Evolutionary conservation across 805 yeast species (phyloP), one percentile per base, ranked within the genome.

Genomic region (Kazachstania africana): DNA sequence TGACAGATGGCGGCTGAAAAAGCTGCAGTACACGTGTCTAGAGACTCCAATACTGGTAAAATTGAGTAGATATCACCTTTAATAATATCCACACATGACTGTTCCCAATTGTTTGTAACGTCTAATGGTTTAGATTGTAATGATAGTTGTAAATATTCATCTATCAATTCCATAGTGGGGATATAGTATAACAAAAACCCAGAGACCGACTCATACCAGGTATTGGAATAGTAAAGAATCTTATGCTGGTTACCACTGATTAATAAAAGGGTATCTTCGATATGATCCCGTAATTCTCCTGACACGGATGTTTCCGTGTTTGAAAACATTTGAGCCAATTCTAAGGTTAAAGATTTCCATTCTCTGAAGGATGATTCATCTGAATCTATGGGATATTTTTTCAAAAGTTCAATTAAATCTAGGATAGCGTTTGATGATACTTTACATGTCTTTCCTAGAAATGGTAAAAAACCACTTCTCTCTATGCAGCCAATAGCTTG

Each of bases 131-230:
- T 53, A 3, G 45, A 42, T 12, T 47, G 37, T 9, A 59, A 36
- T 3, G 71, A 48, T 8, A 58, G 33, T 21, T 58, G 43, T 29
- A 65, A 40, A 43, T 68, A 66, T 38, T 70, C 69, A 10, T 39
- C 38, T 1, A 67, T 37, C 17, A 69, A 45, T 23, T 62, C 60
- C 8, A 47, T 32, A 4, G 72, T 63, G 43, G 73, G 84, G 55
- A 78, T 65, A 45, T 75, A 75, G 46, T 61, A 81, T 24, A 75
- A 54, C 8, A 72, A 48, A n/a, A 75, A 60, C 6, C 72, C 71
- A 24, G 66, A 57, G 24, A 72, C 63, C 10, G 75, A 62, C 45
- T 80, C 91, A 47, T 75, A 78, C 93, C 93, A 80, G 0, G 70
- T 54, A 5, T 61, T 59, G 12, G 81, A 66, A 43, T 59, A 62